Evolutionary conservation across 805 yeast genomes (phyloP), one percentile per base, ranked within the genome.

Genomic region (Starmerella roubikii): DNA sequence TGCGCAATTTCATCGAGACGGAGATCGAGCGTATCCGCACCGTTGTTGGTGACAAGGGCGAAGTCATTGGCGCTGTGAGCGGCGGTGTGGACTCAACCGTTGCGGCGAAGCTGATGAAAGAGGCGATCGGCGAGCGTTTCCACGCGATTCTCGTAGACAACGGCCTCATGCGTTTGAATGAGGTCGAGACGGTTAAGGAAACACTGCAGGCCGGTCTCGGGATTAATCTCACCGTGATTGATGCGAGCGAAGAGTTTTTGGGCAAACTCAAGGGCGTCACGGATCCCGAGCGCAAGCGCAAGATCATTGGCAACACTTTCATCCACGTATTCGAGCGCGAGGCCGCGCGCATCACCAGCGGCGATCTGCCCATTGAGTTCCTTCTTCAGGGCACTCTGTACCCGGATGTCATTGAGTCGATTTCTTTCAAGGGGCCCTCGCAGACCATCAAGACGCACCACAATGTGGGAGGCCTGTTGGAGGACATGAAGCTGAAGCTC

Each of bases 81-180:
- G 98, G 98, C 56, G 98, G 98, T 69, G 98, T 91, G 47, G 98
- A 91, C 66, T 91, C 98, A 37, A 91, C 98, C 35, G 98, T 91
- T 45, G 98, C 96, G 50, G 96, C 98, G 49, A 91, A 88, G 70
- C 72, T 91, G 59, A 80, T 91, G 94, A 78, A 84, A 49, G 95
- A 82, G 67, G 98, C 98, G 50, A 91, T 91, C 62, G 98, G 98
- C 58, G 91, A 83, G 56, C 76, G 98, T 61, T 91, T 91, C 80
- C 98, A 91, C 57, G 98, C 98, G 43, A 86, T 91, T 55, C 73
- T 84, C 57, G 98, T 91, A 47, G 98, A 91, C 64, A 91, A 91
- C 60, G 98, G 98, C 64, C 91, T 91, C 58, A 78, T 91, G 81
- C 78, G 98, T 68, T 69, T 77, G 58, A 80, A 91, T 63, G 98